Conservation (phyloP, 352 stramenopile genomes). For the Pythium grandisporangium region DNA sequence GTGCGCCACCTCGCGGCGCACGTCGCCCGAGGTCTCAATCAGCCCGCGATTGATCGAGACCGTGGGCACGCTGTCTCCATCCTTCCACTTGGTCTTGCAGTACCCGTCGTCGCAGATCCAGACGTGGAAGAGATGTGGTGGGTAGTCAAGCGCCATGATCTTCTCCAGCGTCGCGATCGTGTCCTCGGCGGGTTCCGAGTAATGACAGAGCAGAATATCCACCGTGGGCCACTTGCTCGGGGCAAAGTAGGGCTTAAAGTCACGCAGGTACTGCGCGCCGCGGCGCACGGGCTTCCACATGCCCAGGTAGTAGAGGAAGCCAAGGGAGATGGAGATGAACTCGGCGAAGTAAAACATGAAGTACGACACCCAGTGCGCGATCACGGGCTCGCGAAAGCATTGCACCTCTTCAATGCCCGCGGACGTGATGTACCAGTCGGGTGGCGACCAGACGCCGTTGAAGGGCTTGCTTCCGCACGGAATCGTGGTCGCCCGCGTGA, state of each 20-base stretch:
- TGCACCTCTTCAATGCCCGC: constrained; percentile 45
- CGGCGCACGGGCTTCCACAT: constrained; percentile 77
- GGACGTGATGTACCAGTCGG: constrained; percentile 55
- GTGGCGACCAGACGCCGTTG: constrained; percentile 63
- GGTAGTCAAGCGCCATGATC: constrained; percentile 72
- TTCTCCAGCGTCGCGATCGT: constrained; percentile 68
- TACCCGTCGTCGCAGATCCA: constrained; percentile 76
- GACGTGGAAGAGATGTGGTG: constrained; percentile 54
- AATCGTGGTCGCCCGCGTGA: constrained; percentile 29
- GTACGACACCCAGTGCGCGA: constrained; percentile 61
- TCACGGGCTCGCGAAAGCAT: constrained; percentile 49
- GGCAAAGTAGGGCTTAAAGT: constrained; percentile 66
- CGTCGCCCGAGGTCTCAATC: constrained; percentile 64
- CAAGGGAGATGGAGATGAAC: constrained; percentile 64
- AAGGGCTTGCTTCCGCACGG: constrained; percentile 51
- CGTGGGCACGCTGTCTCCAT: constrained; percentile 32
- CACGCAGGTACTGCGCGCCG: constrained; percentile 47
- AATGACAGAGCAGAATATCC: constrained; percentile 72
- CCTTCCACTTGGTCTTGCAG: constrained; percentile 59
- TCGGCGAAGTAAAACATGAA: constrained; percentile 66
- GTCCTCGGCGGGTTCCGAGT: constrained; percentile 65
- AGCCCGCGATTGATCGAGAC: constrained; percentile 54
- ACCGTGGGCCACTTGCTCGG: constrained; percentile 69
- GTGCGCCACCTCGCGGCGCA: constrained; percentile 58
- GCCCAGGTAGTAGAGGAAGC: constrained; percentile 62